Base-by-base conservation (phyloP, 345 rosid species). In the Populus pruinosa region DNA sequence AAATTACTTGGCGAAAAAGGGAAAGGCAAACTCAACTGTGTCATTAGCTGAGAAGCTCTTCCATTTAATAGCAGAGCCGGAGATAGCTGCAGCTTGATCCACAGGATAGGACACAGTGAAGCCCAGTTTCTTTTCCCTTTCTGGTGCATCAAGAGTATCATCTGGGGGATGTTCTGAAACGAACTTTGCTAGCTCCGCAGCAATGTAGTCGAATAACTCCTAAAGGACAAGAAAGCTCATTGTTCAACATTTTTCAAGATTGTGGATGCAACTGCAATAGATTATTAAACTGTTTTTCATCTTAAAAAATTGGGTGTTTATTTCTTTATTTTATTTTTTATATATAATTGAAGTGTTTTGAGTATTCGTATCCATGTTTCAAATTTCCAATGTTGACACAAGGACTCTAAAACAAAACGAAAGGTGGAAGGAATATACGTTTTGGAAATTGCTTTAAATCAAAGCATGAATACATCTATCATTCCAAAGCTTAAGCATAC, bases 181-280 rank as follows among this genome's bases (percentile, higher is more conserved):
- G 67, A 87, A 88, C 72, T 84, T 88, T 16, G 84, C 91, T 21
- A 86, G 59, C 80, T 85, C 88, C 79, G 29, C 29, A 11, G 90
- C 87, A 72, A 88, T 82, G 61, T 38, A 88, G 41, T 89, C 87
- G 44, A 78, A 85, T 61, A 89, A 62, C 47, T 88, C 90, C 91
- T 86, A 50, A 70, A 75, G 6, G 65, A 71, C 21, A 0, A 62
- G 16, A 47, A 47, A 13, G 50, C 0, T 47, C 50, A 14, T 47
- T 13, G 18, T 14, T 47, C 50, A 47, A 47, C 18, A 12, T 17
- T 18, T 47, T 47, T 47, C 50, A 47, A 47, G 50, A 47, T 47
- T 13, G 1, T 12, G 50, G 50, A 47, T 3, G 50, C 50, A 47
- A 4, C 6, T 47, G 1, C 50, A 47, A 13, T 4, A 47, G 50